A percentile compares a stretch with the other conserved stretches of the same genome.
These are phyloP conservation scores for Boletus pseudopeckii DNA, from an alignment of 768 basidiomycete species.

Conservation along the genomic window DNA sequence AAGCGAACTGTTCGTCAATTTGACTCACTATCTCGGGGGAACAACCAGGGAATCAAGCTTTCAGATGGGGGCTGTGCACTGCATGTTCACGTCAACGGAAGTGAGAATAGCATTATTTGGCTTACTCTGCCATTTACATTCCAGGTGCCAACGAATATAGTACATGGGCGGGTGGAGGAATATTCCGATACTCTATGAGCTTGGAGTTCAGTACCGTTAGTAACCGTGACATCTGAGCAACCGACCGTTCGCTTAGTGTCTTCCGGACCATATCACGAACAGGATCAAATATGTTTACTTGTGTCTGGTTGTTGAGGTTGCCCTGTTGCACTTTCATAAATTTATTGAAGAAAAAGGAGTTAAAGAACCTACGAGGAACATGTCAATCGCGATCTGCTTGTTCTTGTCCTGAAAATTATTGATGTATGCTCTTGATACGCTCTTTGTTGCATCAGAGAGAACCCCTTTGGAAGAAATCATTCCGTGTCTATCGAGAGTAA, in stretches of 20 bases:
- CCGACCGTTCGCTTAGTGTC: constrained; percentile 66
- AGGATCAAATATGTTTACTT: constrained; percentile 91
- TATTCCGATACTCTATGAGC: constrained; percentile 70
- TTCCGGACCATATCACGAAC: constrained; percentile 83
- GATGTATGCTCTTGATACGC: constrained; percentile 92
- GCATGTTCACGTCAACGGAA: constrained; percentile 8
- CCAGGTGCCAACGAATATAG: constrained; percentile 89
- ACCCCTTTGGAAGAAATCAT: constrained; percentile 51
- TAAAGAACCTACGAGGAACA: constrained; percentile 72
- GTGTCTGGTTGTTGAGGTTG: constrained; percentile 82
- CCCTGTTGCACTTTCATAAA: constrained; percentile 54
- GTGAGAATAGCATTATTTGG: constrained; percentile 4
- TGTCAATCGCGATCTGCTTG: constrained; percentile 93
- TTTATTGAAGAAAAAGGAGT: background rate
- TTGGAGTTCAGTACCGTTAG: background rate
- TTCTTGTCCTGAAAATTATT: constrained; percentile 96
- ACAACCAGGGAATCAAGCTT: constrained; percentile 86
- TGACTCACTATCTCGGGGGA: constrained; percentile 71
- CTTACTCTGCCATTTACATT: constrained; percentile 88
- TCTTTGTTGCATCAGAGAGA: constrained; percentile 94
- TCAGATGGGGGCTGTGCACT: constrained; percentile 64
- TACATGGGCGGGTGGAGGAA: constrained; percentile 68
- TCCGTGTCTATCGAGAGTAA: background rate
- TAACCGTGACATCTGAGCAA: background rate
- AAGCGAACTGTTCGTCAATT: background rate